Base-by-base conservation (phyloP, 2,329 filamentous ascomycete genomes). In the Sclerotinia sclerotiorum region DNA sequence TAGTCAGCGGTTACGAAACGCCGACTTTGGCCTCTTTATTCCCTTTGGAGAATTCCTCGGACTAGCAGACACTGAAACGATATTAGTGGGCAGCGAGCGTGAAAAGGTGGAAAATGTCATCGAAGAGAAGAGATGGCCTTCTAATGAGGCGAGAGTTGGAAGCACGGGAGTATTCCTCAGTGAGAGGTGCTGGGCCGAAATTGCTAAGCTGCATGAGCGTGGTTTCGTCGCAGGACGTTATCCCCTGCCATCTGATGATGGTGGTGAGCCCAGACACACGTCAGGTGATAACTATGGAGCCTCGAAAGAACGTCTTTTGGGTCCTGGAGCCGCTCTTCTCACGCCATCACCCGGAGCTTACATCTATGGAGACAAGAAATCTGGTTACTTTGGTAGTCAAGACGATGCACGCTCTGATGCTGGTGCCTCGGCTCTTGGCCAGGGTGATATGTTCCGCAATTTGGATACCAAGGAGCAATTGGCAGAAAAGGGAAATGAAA, bases 361-460 rank as follows among this genome's bases (percentile, higher is more conserved):
- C 68, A 87, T 85, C 58, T 91, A 89, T 75, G 84, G 84, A 48
- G 94, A 97, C 79, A 93, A 93, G 78, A 85, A 85, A 69, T 86
- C 89, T 70, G 89, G 89, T 29, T 97, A 97, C 77, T 97, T 97
- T 75, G 90, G 90, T 65, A 83, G 80, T 69, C 88, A 84, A 73
- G 85, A 89, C 69, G 95, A 99, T 77, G 84, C 89, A 10, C 92
- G 93, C 55, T 98, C 95, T 42, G 95, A 99, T 64, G 94, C 94
- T 10, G 94, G 94, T 5, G 90, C 86, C 2, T 97, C 94, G n/a
- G 93, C 92, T 7, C 90, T 97, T 77, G 91, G 94, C 60, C 91
- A 87, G 65, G 94, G 95, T 10, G 95, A 99, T 78, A 97, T 99
- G 94, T 99, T 99, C 84, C 92, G 93, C 76, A 97, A 97, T 75